Percentiles rank a stretch among this genome's conserved stretches.
Conservation (phyloP, 805 yeast species). For the Cyberlindnera petersonii region DNA sequence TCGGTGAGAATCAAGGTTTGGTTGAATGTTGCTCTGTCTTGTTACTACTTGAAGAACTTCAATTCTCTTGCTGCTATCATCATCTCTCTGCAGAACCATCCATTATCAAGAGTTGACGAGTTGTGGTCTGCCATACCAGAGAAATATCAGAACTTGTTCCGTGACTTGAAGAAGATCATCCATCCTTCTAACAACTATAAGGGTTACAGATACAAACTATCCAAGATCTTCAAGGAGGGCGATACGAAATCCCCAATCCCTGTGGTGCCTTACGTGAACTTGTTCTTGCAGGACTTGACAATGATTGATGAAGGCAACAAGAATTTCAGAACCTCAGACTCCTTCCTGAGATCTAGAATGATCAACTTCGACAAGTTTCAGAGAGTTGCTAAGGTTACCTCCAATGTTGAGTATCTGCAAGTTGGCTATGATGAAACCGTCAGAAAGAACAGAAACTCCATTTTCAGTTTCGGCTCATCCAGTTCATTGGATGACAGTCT, state of each 20-base stretch:
- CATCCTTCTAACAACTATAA: constrained; percentile 73
- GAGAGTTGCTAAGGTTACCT: constrained; percentile 60
- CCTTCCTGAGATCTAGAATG: constrained; percentile 43
- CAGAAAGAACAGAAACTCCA: constrained; percentile 25
- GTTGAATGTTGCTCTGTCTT: constrained; percentile 70
- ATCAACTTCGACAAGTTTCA: constrained; percentile 72
- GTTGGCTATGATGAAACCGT: constrained; percentile 43
- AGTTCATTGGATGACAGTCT: constrained; percentile 27
- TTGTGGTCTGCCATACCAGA: constrained; percentile 57
- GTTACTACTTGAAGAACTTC: constrained; percentile 69
- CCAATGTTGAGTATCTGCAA: constrained; percentile 66
- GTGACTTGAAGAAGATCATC: constrained; percentile 60
- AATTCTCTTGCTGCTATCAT: constrained; percentile 77
- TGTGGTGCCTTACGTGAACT: constrained; percentile 70
- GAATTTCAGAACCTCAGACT: constrained; percentile 56
- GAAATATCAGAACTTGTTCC: constrained; percentile 59
- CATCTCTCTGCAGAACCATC: constrained; percentile 70
- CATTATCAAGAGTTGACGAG: constrained; percentile 56
- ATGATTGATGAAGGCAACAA: constrained; percentile 82
- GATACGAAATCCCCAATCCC: constrained; percentile 44
- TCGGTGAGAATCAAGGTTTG: constrained; percentile 57
- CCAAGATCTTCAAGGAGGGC: constrained; percentile 45
- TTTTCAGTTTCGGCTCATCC: constrained; percentile 23
- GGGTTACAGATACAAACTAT: constrained; percentile 61
- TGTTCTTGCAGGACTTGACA: constrained; percentile 74